Evolutionary conservation across 495 filamentous ascomycete genomes (phyloP), one percentile per base, ranked within the genome.

Genomic region (Penicillium ochrochloron): DNA sequence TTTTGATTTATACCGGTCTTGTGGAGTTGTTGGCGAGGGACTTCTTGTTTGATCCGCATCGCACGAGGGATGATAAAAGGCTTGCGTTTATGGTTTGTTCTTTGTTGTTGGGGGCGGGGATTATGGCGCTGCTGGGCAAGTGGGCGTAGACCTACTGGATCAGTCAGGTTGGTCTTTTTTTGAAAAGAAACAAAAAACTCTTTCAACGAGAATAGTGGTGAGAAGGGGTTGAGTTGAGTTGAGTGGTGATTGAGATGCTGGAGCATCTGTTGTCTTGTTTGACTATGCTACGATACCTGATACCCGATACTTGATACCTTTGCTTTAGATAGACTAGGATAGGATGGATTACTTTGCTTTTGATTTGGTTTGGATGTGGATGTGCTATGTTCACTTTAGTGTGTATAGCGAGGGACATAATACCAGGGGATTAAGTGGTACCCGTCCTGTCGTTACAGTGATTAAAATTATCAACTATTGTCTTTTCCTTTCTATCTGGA

Each of bases 81-180:
- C 46, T 80, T 64, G 44, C 73, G 6, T 80, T 80, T 42, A 80
- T 80, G 77, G 53, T 80, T 17, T 25, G 65, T 3, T 71, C 66
- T 17, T 37, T 75, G 37, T 42, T 80, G 17, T 57, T 78, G 29
- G 78, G 78, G 14, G 63, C 77, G n/a, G 77, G 73, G 15, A 54
- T 79, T 19, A 79, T 79, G 77, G 75, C 76, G 35, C 42, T 79
- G 57, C 62, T 79, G 17, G 77, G 77, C 10, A 78, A 79, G 65
- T 79, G 77, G 77, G 77, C 77, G 50, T 78, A 66, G 62, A 34
- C 52, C 29, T 27, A 27, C 25, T 27, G 25, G 19, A n/a, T n/a
- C 29, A n/a, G 8, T 19, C n/a, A 2, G 25, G 25, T 27, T 27
- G 25, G 25, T 27, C 25, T 27, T 27, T 27, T 27, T 27, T 27